Percentiles rank a stretch among this genome's conserved stretches.
phyloP scores from a whole-genome alignment of 73 alveolate genomes.

The Blepharisma japonicum region DNA sequence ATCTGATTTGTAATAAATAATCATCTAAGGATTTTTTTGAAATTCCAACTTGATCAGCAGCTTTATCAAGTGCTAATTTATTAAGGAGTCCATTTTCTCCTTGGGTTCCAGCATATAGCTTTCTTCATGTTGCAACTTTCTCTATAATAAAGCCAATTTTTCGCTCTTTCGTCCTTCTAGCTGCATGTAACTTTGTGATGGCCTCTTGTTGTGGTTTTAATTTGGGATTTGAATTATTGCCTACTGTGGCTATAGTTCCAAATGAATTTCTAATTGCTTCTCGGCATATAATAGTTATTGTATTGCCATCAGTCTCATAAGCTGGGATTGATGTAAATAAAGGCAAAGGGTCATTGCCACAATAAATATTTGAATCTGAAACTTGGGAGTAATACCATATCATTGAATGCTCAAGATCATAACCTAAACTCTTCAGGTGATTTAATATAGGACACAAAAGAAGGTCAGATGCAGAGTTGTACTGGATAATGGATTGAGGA shows the following conservation, averaged over 20 bases:
- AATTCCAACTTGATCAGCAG: constrained; percentile 79
- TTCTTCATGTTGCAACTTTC: constrained; percentile 92
- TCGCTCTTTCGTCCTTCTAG: constrained; percentile 90
- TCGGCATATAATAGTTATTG: no score
- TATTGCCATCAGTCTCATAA: no score
- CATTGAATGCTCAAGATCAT: constrained; percentile 44
- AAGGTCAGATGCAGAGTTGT: no score
- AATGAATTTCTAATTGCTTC: no score
- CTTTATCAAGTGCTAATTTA: constrained; percentile 72
- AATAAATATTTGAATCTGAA: constrained; percentile 34
- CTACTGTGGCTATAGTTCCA: no score
- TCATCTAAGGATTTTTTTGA: constrained; percentile 85
- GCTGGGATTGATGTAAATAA: neutral
- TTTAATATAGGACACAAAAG: neutral
- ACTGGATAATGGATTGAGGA: no score
- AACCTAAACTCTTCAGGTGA: constrained; percentile 35
- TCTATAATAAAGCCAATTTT: constrained; percentile 94
- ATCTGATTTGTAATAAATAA: constrained; percentile 74
- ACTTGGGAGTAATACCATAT: constrained; percentile 36
- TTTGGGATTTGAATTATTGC: no score
- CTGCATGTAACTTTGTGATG: no score
- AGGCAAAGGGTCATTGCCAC: constrained; percentile 55
- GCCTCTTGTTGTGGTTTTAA: no score
- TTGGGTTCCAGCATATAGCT: constrained; percentile 83
- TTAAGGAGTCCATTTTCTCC: constrained; percentile 58